Conservation (phyloP, 2,329 filamentous ascomycete species). For the Rosellinia necatrix region DNA sequence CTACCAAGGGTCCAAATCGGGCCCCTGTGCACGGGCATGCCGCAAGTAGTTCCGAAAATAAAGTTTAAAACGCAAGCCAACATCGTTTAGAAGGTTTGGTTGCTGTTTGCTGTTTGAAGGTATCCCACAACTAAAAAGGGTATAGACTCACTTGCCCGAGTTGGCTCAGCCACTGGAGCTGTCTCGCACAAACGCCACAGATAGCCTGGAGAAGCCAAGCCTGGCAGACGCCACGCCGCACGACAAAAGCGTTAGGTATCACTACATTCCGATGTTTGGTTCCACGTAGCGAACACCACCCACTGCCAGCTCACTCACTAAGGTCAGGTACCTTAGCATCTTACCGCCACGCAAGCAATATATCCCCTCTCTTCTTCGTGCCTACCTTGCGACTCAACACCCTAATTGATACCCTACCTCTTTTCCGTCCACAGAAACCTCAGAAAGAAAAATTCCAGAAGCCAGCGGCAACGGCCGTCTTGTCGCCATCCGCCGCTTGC, state of each 20-base stretch:
- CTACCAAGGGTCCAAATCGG: no score
- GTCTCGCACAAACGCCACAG: no score
- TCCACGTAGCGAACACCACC: slow-evolving; percentile 20
- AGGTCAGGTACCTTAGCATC: no score
- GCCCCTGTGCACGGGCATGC: no score
- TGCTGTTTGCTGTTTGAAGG: no score
- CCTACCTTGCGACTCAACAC: not conserved
- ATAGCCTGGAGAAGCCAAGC: not conserved
- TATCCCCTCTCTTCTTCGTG: slow-evolving; percentile 4
- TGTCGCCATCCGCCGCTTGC: not conserved
- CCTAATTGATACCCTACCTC: not conserved
- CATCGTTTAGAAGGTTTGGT: no score
- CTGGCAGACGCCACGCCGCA: slow-evolving; percentile 7
- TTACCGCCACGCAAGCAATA: slow-evolving; percentile 12
- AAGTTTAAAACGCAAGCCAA: no score
- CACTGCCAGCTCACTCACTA: slow-evolving; percentile 23
- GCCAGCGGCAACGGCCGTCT: not conserved
- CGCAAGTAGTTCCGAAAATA: no score
- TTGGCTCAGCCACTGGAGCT: no score
- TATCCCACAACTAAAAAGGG: no score
- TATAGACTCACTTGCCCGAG: no score
- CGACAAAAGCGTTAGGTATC: slow-evolving; percentile 8
- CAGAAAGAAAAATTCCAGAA: not conserved
- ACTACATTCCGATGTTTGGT: slow-evolving; percentile 7
- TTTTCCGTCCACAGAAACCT: not conserved